Conservation (phyloP, 2,329 filamentous ascomycete species). For the Colletotrichum sublineola region DNA sequence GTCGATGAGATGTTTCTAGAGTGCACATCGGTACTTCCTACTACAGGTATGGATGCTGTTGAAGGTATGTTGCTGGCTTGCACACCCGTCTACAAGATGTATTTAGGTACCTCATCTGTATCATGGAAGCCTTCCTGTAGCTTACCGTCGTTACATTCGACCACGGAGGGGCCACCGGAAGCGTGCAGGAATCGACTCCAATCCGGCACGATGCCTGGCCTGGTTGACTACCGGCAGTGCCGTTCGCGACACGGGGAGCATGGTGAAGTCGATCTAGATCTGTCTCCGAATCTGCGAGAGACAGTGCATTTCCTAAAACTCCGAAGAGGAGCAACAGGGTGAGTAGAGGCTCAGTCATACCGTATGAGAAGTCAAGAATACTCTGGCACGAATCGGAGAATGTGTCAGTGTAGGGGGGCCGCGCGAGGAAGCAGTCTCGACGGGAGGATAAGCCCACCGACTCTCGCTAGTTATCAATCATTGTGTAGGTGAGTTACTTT, state of each 20-base stretch:
- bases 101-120: not conserved
- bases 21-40: not conserved
- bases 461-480: not conserved
- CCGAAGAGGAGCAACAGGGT: not conserved
- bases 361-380: too few relatives aligned
- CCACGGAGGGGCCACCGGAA: accelerated
- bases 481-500: not conserved
- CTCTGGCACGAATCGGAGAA: too few relatives aligned
- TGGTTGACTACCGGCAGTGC: not conserved
- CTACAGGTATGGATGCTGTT: not conserved
- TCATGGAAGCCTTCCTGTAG: not conserved
- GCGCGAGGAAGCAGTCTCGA: not conserved
- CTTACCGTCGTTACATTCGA: not conserved
- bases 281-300: not conserved
- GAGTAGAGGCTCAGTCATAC: not conserved
- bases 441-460: not conserved
- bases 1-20: not conserved
- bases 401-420: not conserved
- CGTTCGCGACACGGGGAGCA: not conserved
- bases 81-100: not conserved
- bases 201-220: not conserved
- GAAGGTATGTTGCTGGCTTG: not conserved
- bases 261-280: too few relatives aligned
- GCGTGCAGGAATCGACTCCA: not conserved
- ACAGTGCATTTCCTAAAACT: not conserved